Evolutionary conservation across 371 early-diverging fungal species (phyloP), one percentile per base, ranked within the genome.

Genomic region (Mucor saturninus): DNA sequence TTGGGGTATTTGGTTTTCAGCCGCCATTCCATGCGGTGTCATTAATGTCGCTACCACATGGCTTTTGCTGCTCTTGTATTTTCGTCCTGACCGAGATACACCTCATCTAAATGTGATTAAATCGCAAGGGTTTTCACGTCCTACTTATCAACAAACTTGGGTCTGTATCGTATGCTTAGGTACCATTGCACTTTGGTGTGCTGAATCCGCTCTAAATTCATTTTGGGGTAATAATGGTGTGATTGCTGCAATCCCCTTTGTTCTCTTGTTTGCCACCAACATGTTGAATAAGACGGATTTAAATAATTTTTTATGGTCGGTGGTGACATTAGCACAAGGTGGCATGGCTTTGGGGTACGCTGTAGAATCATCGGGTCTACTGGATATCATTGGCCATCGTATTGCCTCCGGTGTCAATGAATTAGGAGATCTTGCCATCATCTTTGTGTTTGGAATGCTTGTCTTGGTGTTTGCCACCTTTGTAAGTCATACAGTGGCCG

Each of bases 251-350:
- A 68, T 97, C 9, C 98, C 98, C 13, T 78, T 98, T 28, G 82
- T 97, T 32, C 77, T 92, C 29, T 90, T 96, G 71, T 98, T 95
- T 75, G 89, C 89, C 15, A 87, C 93, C 6, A 94, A 93, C 14
- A 80, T 96, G n/a, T 80, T 98, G 50, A 86, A 85, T 66, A 97
- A 98, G 73, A 93, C 93, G 58, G 98, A 98, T 67, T 92, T 95
- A 68, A 96, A 98, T 75, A 89, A 86, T 65, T 93, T 93, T 65
- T 69, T 92, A 62, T 94, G 93, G 94, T 89, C 92, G 21, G 97
- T 97, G 3, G 90, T 97, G 6, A 89, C 94, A 60, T 85, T 96
- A n/a, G 97, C 97, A 8, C 93, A 94, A 93, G 97, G 96, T 43
- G 97, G 97, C 51, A 90, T 91, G 59, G 91, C 93, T 3, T 83